These are phyloP conservation scores for Sporothrix sp. DNA, from an alignment of 2,329 filamentous ascomycete genomes.

Conservation along the genomic window DNA sequence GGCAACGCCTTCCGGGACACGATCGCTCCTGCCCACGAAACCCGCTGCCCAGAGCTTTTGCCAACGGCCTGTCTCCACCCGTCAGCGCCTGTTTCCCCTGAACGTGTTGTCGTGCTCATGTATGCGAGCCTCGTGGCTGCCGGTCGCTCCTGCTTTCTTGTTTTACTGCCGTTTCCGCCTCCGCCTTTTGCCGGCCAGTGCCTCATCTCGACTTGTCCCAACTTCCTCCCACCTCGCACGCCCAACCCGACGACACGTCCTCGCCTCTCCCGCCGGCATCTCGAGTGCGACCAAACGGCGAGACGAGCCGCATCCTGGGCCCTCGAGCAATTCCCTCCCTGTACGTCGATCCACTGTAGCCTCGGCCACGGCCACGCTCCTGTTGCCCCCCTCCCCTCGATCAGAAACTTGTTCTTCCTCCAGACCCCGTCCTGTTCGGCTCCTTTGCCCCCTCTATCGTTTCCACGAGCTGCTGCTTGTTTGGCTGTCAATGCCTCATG, in stretches of 20 bases:
- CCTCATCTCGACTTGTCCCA: not conserved
- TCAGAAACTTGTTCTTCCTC: not conserved
- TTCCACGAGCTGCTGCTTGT: not conserved
- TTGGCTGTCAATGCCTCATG: not conserved
- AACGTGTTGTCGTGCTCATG: not conserved
- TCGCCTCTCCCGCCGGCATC: not conserved
- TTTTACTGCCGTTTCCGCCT: conserved; percentile 2
- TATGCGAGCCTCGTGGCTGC: too few relatives aligned
- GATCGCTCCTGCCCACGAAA: not conserved
- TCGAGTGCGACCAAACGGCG: conserved; percentile 1
- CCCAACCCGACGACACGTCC: not conserved
- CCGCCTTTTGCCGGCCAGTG: not conserved
- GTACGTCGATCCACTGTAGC: conserved; percentile 8
- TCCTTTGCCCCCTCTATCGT: not conserved
- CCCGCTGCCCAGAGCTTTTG: not conserved
- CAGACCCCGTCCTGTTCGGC: not conserved
- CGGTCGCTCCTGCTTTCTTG: not conserved
- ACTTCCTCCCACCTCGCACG: not conserved
- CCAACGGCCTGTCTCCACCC: conserved; percentile 1
- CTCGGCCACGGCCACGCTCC: conserved; percentile 9
- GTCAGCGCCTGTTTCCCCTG: not conserved
- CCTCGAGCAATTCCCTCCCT: not conserved
- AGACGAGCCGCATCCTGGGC: not conserved
- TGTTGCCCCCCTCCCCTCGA: not conserved
- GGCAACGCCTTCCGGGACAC: not conserved